Evolutionary conservation across 768 basidiomycete genomes (phyloP).

Genomic region (Leucogyrophana mollusca): DNA sequence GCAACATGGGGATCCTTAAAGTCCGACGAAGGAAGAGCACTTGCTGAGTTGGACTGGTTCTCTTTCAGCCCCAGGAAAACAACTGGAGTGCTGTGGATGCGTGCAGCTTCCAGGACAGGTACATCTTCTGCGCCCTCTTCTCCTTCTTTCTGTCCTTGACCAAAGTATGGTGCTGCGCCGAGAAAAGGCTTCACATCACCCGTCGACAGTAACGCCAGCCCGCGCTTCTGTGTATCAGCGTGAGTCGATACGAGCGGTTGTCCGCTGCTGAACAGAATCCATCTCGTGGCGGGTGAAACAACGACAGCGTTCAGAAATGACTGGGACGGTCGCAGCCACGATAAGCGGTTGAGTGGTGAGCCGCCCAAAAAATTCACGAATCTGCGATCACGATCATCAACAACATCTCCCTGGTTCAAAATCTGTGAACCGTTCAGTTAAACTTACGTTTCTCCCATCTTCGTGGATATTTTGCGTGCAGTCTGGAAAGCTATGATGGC

Average conservation of each 20-base stretch:
- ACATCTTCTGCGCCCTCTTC: slow-evolving; percentile 22
- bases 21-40: slow-evolving; percentile 64
- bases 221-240: slow-evolving; percentile 28
- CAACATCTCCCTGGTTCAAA: neutral
- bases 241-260: slow-evolving; percentile 57
- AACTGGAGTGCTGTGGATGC: slow-evolving; percentile 57
- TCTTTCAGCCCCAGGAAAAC: slow-evolving; percentile 85
- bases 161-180: slow-evolving; percentile 67
- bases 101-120: slow-evolving; percentile 48
- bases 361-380: slow-evolving; percentile 52
- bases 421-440: neutral
- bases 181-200: slow-evolving; percentile 63
- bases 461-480: slow-evolving; percentile 12
- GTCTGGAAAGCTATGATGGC: neutral
- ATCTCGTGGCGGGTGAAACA: slow-evolving; percentile 56
- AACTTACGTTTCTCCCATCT: slow-evolving; percentile 32
- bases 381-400: slow-evolving; percentile 26
- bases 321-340: slow-evolving; percentile 76
- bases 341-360: slow-evolving; percentile 77
- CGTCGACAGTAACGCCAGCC: slow-evolving; percentile 57
- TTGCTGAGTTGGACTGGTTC: slow-evolving; percentile 37
- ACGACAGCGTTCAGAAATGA: slow-evolving; percentile 75
- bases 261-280: slow-evolving; percentile 76
- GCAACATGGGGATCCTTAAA: slow-evolving; percentile 56
- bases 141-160: slow-evolving; percentile 56